phyloP scores from a whole-genome alignment of 2,329 filamentous ascomycete genomes.

The Hymenoscyphus linearis region DNA sequence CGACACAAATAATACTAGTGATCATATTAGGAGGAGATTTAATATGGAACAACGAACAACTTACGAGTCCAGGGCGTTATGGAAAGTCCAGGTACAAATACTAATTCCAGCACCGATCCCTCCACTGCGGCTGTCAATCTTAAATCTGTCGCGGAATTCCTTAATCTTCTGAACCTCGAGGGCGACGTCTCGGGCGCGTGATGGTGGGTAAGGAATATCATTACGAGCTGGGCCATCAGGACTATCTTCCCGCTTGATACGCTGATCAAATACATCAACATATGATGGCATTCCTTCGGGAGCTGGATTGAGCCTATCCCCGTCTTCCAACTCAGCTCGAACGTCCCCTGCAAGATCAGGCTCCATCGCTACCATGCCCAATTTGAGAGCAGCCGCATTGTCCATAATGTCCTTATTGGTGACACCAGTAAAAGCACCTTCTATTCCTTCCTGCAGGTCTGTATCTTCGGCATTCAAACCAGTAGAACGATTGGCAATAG shows the following conservation, averaged over 20 bases:
- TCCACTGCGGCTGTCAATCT: conserved; percentile 76
- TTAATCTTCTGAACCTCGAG: conserved; percentile 93
- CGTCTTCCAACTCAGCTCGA: conserved; percentile 77
- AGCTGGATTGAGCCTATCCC: conserved; percentile 74
- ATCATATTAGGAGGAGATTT: conserved; percentile 13
- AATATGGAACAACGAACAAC: conserved; percentile 28
- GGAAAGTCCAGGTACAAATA: conserved; percentile 96
- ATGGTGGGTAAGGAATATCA: conserved; percentile 81
- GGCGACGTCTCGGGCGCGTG: conserved; percentile 80
- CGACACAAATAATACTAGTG: conserved; percentile 76
- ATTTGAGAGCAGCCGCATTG: conserved; percentile 55
- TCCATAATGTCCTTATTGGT: conserved; percentile 56
- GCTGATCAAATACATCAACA: conserved; percentile 81
- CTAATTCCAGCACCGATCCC: conserved; percentile 80
- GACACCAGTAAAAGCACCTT: conserved; percentile 55
- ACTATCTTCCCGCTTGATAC: conserved; percentile 83
- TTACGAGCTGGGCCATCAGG: conserved; percentile 74
- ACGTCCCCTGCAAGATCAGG: conserved; percentile 77
- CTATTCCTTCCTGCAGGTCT: conserved; percentile 58
- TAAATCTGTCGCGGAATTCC: conserved; percentile 87
- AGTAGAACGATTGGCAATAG: conserved; percentile 52
- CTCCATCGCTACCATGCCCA: conserved; percentile 83
- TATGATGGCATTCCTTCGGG: conserved; percentile 65
- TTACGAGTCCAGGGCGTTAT: conserved; percentile 89
- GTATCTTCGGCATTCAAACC: conserved; percentile 55